These are phyloP conservation scores for Ustilago crameri DNA, from an alignment of 1,284 basidiomycete species.

Conservation along the genomic window DNA sequence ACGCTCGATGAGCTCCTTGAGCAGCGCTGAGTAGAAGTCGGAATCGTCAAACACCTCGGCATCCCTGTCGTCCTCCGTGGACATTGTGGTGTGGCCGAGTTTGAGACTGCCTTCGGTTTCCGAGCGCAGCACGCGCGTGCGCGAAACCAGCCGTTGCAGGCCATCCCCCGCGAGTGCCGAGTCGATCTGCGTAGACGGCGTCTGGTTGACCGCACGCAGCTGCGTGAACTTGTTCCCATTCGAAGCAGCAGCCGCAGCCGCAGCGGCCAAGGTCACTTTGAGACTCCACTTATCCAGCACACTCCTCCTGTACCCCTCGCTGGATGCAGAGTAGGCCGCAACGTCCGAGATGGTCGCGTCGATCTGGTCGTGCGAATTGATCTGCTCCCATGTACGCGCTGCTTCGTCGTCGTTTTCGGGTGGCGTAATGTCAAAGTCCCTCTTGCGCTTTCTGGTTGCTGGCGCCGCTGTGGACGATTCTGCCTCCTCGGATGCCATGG, in stretches of 20 bases:
- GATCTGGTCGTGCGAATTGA: slow-evolving; percentile 34
- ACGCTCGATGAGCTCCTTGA: slow-evolving; percentile 65
- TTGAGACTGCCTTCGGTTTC: slow-evolving; percentile 11
- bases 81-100: slow-evolving; percentile 7
- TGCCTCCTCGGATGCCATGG: slow-evolving; percentile 11
- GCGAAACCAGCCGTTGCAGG: slow-evolving; percentile 51
- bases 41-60: slow-evolving; percentile 65
- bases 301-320: slow-evolving; percentile 25
- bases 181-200: slow-evolving; percentile 54
- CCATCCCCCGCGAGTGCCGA: slow-evolving; percentile 56
- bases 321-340: slow-evolving; percentile 19
- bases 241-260: slow-evolving; percentile 34
- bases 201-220: slow-evolving; percentile 60
- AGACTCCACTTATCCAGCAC: slow-evolving; percentile 57
- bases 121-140: slow-evolving; percentile 57
- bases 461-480: slow-evolving; percentile 8
- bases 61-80: slow-evolving; percentile 4
- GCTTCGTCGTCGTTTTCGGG: slow-evolving; percentile 26
- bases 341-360: slow-evolving; percentile 34
- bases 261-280: slow-evolving; percentile 47
- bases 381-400: slow-evolving; percentile 28
- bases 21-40: slow-evolving; percentile 63
- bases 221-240: slow-evolving; percentile 41
- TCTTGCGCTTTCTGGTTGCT: slow-evolving; percentile 36
- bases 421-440: slow-evolving; percentile 32